Conservation (phyloP, 352 stramenopile genomes). For the Salisapilia sapeloensis region DNA sequence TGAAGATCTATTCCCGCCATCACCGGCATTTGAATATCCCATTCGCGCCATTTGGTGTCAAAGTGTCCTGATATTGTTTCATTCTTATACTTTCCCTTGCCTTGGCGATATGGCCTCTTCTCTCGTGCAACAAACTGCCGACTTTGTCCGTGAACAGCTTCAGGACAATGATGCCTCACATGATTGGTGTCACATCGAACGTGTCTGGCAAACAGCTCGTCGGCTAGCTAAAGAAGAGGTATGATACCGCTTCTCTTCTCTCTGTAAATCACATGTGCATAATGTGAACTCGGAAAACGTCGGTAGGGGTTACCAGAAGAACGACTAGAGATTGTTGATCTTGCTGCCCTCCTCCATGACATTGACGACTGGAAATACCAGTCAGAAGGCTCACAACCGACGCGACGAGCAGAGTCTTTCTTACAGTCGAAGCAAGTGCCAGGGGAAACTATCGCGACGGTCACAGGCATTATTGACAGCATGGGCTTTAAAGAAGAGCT, state of each 20-base stretch:
- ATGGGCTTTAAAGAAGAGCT: conserved; percentile 81
- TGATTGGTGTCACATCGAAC: conserved; percentile 80
- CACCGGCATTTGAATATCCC: too few relatives aligned
- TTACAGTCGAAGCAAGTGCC: conserved; percentile 28
- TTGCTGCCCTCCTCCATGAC: conserved; percentile 78
- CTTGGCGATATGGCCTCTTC: too few relatives aligned
- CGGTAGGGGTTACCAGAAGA: conserved; percentile 29
- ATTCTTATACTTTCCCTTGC: too few relatives aligned
- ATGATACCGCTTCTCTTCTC: not conserved
- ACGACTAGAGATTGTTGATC: conserved; percentile 57
- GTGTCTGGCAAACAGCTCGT: conserved; percentile 64
- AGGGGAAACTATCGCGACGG: conserved; percentile 26
- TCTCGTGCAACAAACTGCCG: conserved; percentile 48
- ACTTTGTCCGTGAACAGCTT: conserved; percentile 58
- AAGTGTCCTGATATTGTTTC: too few relatives aligned
- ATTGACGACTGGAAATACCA: conserved; percentile 86
- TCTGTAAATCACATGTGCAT: not conserved
- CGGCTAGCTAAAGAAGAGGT: conserved; percentile 65
- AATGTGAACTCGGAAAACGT: not conserved
- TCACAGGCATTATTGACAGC: conserved; percentile 69
- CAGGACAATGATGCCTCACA: conserved; percentile 66
- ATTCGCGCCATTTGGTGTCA: too few relatives aligned
- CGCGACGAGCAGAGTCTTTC: conserved; percentile 40
- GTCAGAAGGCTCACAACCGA: conserved; percentile 17
- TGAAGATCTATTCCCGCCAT: too few relatives aligned